Evolutionary conservation across 371 early-diverging fungal genomes (phyloP).

Genomic region (Umbelopsis sp.): DNA sequence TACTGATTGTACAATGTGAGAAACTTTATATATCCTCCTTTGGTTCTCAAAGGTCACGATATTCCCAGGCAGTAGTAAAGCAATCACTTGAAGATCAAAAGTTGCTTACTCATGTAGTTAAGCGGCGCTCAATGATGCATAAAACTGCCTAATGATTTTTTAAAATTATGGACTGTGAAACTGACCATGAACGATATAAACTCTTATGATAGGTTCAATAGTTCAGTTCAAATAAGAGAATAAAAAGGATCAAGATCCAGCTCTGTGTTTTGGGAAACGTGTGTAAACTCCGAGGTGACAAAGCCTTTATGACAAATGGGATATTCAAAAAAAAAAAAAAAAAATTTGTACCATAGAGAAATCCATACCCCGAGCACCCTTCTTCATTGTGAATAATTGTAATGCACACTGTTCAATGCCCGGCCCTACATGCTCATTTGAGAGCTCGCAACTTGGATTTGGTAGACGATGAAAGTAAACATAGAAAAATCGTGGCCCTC

Average conservation of each 20-base stretch:
- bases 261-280: not conserved
- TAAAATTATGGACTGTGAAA: too few species aligned
- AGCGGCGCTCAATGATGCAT: too few species aligned
- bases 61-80: not conserved
- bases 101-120: too few species aligned
- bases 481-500: conserved; percentile 33
- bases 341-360: not conserved
- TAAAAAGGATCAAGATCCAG: not conserved
- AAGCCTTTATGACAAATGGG: not conserved
- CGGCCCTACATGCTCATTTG: conserved; percentile 7
- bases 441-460: conserved; percentile 11
- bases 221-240: not conserved
- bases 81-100: not conserved
- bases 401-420: conserved; percentile 16
- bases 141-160: too few species aligned
- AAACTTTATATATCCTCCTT: not conserved
- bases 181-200: too few species aligned
- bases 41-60: conserved; percentile 7
- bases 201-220: too few species aligned
- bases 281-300: not conserved
- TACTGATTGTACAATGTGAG: too few species aligned
- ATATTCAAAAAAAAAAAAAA: not conserved
- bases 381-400: not conserved
- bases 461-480: conserved; percentile 28
- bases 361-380: not conserved